phyloP scores from a whole-genome alignment of 2,329 filamentous ascomycete genomes.

The Colletotrichum orbiculare region DNA sequence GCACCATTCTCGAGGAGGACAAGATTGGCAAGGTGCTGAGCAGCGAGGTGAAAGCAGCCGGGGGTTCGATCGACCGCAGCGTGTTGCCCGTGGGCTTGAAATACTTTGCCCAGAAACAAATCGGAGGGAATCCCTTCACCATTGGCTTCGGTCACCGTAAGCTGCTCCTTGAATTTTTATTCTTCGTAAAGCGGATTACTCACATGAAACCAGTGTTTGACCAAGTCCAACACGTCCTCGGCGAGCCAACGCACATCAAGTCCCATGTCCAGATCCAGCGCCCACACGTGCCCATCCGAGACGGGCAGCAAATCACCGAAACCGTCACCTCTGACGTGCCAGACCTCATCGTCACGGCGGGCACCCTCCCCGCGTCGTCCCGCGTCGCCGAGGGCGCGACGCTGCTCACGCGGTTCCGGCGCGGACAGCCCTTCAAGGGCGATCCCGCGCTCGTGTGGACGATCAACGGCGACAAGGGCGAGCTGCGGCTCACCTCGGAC shows the following conservation, averaged over 20 bases:
- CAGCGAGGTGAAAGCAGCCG: conserved; percentile 52
- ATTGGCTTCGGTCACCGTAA: conserved; percentile 53
- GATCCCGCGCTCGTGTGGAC: conserved; percentile 59
- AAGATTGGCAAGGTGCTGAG: conserved; percentile 64
- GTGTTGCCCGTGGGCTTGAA: conserved; percentile 47
- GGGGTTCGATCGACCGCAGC: conserved; percentile 48
- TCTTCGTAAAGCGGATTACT: accelerated
- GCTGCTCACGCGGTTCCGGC: conserved; percentile 56
- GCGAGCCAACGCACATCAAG: conserved; percentile 8
- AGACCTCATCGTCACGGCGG: conserved; percentile 47
- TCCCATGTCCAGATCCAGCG: conserved; percentile 48
- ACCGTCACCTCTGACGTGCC: conserved; percentile 39
- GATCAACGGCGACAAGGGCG: conserved; percentile 63
- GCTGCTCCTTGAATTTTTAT: background rate
- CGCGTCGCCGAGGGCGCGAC: conserved; percentile 48
- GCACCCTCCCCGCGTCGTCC: conserved; percentile 46
- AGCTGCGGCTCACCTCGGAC: conserved; percentile 46
- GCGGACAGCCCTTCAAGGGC: conserved; percentile 60
- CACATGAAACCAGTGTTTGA: conserved; percentile 4
- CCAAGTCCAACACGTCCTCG: conserved; percentile 18
- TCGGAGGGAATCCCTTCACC: conserved; percentile 58
- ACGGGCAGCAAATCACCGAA: conserved; percentile 6
- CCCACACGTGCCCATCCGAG: conserved; percentile 11
- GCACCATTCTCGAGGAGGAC: conserved; percentile 55
- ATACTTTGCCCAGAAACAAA: conserved; percentile 60